These are phyloP conservation scores for Lichtheimia ornata DNA, from an alignment of 371 early-diverging fungal genomes.

Conservation along the genomic window DNA sequence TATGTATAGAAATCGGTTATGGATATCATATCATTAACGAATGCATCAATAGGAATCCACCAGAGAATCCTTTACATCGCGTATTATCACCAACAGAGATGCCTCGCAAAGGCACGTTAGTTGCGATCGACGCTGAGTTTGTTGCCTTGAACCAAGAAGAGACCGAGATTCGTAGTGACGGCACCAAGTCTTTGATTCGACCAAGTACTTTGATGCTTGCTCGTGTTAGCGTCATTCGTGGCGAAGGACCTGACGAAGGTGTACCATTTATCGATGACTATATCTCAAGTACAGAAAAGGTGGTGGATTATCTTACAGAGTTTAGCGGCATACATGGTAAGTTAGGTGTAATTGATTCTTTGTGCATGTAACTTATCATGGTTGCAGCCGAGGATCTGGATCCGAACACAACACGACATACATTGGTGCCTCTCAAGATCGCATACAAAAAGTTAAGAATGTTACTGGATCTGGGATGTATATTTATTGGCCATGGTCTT, in stretches of 20 bases:
- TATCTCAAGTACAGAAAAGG: slow-evolving; percentile 77
- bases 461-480: slow-evolving; percentile 85
- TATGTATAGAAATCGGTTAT: slow-evolving; percentile 12
- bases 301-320: slow-evolving; percentile 90
- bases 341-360: too few species aligned
- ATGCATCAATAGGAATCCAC: slow-evolving; percentile 30
- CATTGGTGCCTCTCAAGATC: slow-evolving; percentile 84
- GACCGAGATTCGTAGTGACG: slow-evolving; percentile 90
- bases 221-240: slow-evolving; percentile 88
- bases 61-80: slow-evolving; percentile 53
- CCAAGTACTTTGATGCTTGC: slow-evolving; percentile 85
- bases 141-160: slow-evolving; percentile 88
- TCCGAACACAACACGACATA: slow-evolving; percentile 64
- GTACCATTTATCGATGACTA: slow-evolving; percentile 96
- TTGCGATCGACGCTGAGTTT: slow-evolving; percentile 95
- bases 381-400: slow-evolving; percentile 78
- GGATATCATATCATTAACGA: slow-evolving; percentile 18
- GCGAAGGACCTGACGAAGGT: slow-evolving; percentile 69
- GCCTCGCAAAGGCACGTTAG: slow-evolving; percentile 64
- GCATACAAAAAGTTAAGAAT: slow-evolving; percentile 87
- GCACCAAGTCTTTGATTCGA: slow-evolving; percentile 78
- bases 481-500: slow-evolving; percentile 93
- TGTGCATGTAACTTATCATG: slow-evolving; percentile 9
- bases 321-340: slow-evolving; percentile 85
- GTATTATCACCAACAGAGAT: slow-evolving; percentile 63